A percentile compares a stretch with the other conserved stretches of the same genome.
These are phyloP conservation scores for Trichopus zeylanicus DNA, from an alignment of 116 monocot genomes.

Conservation along the genomic window DNA sequence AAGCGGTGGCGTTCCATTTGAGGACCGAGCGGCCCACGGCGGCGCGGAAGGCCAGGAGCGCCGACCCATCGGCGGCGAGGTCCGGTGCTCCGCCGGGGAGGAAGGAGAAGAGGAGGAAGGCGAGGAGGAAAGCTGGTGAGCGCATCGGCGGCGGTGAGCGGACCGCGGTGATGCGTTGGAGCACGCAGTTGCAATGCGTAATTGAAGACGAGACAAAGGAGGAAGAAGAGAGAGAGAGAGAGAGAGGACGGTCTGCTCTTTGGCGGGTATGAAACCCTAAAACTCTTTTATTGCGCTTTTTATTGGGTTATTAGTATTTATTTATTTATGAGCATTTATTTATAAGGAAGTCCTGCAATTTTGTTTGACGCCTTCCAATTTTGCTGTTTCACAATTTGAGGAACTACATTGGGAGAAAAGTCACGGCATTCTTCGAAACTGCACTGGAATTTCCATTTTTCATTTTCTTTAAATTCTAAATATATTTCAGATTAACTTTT, in stretches of 20 bases:
- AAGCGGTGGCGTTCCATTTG: conserved; percentile 29
- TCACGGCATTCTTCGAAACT: no score
- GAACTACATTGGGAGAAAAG: no score
- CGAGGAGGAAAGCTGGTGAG: background rate
- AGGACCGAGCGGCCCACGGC: conserved; percentile 24
- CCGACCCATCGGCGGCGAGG: conserved; percentile 18
- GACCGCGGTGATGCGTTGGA: background rate
- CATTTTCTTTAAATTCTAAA: no score
- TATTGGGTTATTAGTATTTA: no score
- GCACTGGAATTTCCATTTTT: no score
- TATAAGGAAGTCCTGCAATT: no score
- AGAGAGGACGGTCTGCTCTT: background rate
- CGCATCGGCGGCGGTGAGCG: background rate
- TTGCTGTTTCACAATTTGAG: no score
- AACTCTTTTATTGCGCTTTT: background rate
- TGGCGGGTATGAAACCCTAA: conserved; percentile 1
- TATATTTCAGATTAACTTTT: no score
- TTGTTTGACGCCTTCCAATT: no score
- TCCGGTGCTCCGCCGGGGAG: conserved; percentile 11
- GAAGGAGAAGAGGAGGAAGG: conserved; percentile 12
- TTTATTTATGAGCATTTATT: no score
- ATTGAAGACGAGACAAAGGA: no score
- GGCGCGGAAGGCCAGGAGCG: conserved; percentile 37
- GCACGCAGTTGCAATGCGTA: background rate
- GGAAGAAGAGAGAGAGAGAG: no score